Base-by-base conservation (phyloP, 805 yeast species). In the Barnettozyma salicaria region DNA sequence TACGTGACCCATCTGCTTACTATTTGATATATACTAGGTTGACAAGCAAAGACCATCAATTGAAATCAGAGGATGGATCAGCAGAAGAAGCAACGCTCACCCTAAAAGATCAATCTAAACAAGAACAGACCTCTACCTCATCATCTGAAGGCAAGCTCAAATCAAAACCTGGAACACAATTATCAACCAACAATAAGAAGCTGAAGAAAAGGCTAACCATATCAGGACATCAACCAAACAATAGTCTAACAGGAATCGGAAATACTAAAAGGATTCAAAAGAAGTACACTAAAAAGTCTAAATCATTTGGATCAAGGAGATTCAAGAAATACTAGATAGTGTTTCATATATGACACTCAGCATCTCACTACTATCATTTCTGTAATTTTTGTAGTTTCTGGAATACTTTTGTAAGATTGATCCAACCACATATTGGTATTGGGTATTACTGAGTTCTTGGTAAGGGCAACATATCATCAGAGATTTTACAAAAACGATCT, bases 1-100 rank as follows among this genome's bases (percentile, higher is more conserved):
- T 87, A 45, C 75, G 76, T 47, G 95, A 90, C 53, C 84, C 90
- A 11, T 76, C 87, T 25, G 97, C 97, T 5, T 92, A 92, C 61
- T 89, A 89, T 42, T 69, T 92, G 59, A 67, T 92, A 16, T 92
- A 92, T 61, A 77, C 89, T 29, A 74, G 90, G 51, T 59, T 84
- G 42, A 80, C 87, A 1, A 78, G 80, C 40, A 79, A 72, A 59
- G 48, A 51, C 28, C 39, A 58, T n/a, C 39, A 52, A 27, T 12
- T 40, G 27, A 33, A 32, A n/a, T 13, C 40, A 1, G 13, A 18
- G n/a, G 10, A n/a, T 8, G 30, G 14, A 19, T 9, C 19, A 8
- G 4, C 20, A 28, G 27, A n/a, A 19, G 12, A 11, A 19, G 5
- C 18, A 32, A 25, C 11, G 20, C 7, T 14, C 24, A 23, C 6